Conservation (phyloP, 2,329 filamentous ascomycete genomes). For the Coniochaeta sp. region DNA sequence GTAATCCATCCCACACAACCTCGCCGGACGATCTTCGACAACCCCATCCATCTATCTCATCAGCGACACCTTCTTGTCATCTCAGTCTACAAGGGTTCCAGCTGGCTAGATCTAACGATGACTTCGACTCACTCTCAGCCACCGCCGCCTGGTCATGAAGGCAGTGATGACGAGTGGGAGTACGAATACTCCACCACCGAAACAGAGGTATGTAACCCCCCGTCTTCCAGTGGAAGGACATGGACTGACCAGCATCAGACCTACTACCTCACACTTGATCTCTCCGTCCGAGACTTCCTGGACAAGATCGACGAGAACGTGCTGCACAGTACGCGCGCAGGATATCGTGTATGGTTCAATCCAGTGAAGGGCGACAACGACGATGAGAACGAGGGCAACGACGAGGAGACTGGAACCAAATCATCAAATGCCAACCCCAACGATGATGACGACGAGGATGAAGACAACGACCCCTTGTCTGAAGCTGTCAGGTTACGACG, state of each 20-base stretch:
- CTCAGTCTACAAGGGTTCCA: neutral
- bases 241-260: constrained; percentile 33
- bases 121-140: neutral
- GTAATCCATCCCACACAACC: no score
- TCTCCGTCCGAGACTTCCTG: constrained; percentile 54
- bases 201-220: constrained; percentile 41
- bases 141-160: constrained; percentile 18
- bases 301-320: constrained; percentile 28
- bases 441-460: constrained; percentile 19
- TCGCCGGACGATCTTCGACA: no score
- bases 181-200: constrained; percentile 61
- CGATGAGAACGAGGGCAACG: no score
- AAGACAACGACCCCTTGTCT: constrained; percentile 15
- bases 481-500: constrained; percentile 2
- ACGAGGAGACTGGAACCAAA: no score
- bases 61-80: no score
- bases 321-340: constrained; percentile 31
- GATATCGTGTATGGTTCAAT: constrained; percentile 34
- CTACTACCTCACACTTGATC: constrained; percentile 57
- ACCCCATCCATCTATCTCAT: no score
- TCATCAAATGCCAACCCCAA: no score
- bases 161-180: constrained; percentile 56
- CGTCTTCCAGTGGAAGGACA: neutral
- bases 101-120: neutral
- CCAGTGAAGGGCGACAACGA: no score